These are phyloP conservation scores for Arthrobotrys conoides DNA, from an alignment of 2,329 filamentous ascomycete species.

Conservation along the genomic window DNA sequence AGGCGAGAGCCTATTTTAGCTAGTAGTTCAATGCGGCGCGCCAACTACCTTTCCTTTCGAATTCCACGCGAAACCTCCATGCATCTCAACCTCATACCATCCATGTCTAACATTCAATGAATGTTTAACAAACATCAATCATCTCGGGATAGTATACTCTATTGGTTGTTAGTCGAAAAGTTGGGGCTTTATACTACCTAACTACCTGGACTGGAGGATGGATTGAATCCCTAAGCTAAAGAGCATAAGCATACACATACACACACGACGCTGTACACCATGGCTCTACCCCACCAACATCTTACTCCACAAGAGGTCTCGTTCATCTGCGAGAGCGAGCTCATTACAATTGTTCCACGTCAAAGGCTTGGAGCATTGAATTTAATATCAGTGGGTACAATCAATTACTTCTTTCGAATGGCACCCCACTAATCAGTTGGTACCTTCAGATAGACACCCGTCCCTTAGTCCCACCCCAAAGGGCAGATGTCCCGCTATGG, in stretches of 20 bases:
- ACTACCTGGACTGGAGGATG: too few species aligned
- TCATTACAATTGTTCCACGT: constrained; percentile 90
- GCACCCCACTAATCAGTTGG: not conserved
- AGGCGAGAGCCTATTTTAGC: constrained; percentile 49
- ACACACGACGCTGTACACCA: not conserved
- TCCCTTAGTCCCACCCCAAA: constrained; percentile 82
- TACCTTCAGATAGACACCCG: constrained; percentile 80
- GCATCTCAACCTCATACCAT: not conserved
- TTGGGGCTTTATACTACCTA: not conserved
- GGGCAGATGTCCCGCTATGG: constrained; percentile 87
- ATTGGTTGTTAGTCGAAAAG: not conserved
- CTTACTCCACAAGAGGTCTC: constrained; percentile 83
- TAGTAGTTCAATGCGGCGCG: not conserved
- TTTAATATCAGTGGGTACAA: constrained; percentile 82
- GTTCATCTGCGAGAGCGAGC: constrained; percentile 97
- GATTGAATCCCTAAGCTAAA: constrained; percentile 3
- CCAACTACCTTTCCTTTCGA: constrained; percentile 22
- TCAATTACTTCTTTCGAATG: constrained; percentile 28
- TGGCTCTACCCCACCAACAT: constrained; percentile 56
- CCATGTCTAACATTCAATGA: not conserved
- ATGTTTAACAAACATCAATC: not conserved
- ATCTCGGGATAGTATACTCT: not conserved
- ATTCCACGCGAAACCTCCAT: constrained; percentile 43
- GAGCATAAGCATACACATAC: not conserved
- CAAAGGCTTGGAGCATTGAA: constrained; percentile 89